Conservation (phyloP, 257 asterid genomes). For the Henckelia pumila region DNA sequence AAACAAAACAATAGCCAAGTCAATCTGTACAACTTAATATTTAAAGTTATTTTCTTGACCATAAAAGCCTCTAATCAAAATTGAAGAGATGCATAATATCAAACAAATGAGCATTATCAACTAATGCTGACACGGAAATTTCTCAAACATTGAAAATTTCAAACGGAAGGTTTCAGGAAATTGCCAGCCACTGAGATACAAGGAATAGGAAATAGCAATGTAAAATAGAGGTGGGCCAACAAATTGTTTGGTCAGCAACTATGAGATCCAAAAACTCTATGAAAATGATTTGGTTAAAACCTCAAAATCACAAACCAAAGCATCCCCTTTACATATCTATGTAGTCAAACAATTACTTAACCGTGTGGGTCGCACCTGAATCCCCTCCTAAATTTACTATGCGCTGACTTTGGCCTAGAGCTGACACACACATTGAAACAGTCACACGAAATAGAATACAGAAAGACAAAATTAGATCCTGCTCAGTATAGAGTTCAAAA, state of each 20-base stretch:
- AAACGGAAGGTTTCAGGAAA: not conserved
- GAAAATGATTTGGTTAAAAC: not conserved
- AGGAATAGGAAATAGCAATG: too few relatives aligned
- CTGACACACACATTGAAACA: not conserved
- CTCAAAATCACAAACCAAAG: not conserved
- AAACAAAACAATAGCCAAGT: not conserved
- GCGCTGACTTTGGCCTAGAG: not conserved
- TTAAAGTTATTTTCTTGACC: not conserved
- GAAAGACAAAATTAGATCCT: slow-evolving; percentile 24
- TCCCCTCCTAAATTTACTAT: not conserved
- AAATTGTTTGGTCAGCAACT: not conserved
- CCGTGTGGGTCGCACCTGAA: not conserved
- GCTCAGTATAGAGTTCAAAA: slow-evolving; percentile 17
- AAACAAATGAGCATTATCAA: not conserved
- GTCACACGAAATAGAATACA: not conserved
- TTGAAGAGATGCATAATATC: too few relatives aligned
- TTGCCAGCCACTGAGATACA: not conserved
- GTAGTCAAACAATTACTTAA: too few relatives aligned
- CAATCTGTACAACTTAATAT: not conserved
- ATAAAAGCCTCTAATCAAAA: not conserved
- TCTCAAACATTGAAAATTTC: not conserved
- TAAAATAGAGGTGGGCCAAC: not conserved
- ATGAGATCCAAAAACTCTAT: slow-evolving; percentile 15
- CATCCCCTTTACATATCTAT: too few relatives aligned
- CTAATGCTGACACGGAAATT: not conserved